Evolutionary conservation across 345 rosid species (phyloP).

Genomic region (Lepidium sativum): DNA sequence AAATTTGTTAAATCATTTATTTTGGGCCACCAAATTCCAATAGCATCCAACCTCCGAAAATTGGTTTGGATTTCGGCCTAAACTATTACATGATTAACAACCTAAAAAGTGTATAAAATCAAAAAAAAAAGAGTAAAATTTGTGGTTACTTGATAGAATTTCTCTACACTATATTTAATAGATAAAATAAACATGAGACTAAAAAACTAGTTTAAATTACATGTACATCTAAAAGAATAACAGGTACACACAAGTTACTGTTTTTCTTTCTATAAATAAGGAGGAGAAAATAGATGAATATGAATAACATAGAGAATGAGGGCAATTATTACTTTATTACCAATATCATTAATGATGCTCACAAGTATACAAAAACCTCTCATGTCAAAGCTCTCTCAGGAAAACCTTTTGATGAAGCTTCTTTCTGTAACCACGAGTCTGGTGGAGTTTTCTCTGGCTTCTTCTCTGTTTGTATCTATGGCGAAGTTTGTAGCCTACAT

Average conservation of each 20-base stretch:
- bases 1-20: too few relatives aligned
- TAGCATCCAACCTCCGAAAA: too few relatives aligned
- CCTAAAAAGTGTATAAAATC: too few relatives aligned
- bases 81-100: too few relatives aligned
- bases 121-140: too few relatives aligned
- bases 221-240: not conserved
- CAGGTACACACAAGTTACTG: not conserved
- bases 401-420: slow-evolving; percentile 6
- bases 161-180: too few relatives aligned
- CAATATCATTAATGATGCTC: not conserved
- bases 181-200: too few relatives aligned
- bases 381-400: not conserved
- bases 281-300: not conserved
- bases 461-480: slow-evolving; percentile 6
- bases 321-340: not conserved
- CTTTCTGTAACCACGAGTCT: not conserved
- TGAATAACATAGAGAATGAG: not conserved
- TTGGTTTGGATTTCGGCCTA: too few relatives aligned
- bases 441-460: not conserved
- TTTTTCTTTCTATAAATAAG: not conserved
- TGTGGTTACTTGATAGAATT: too few relatives aligned
- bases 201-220: not conserved
- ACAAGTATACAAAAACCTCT: slow-evolving; percentile 4
- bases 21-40: too few relatives aligned
- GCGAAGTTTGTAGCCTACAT: slow-evolving; percentile 13